Evolutionary conservation across 2,329 filamentous ascomycete genomes (phyloP).

Genomic region (Talaromyces sp.): DNA sequence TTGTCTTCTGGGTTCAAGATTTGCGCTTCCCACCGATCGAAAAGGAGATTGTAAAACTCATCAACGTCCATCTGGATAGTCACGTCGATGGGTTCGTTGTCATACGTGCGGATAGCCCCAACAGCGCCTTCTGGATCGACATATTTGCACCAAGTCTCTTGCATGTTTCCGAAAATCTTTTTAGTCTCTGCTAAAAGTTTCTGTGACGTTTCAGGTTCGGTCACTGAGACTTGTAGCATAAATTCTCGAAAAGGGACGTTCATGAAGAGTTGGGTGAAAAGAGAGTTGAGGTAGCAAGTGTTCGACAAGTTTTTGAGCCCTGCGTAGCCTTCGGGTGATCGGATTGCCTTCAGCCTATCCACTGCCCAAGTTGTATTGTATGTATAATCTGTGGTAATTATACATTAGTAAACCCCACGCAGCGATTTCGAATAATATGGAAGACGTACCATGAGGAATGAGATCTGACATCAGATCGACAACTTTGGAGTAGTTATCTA

Average conservation of each 20-base stretch:
- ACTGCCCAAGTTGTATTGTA: slow-evolving; percentile 58
- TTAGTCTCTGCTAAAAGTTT: slow-evolving; percentile 71
- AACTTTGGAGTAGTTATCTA: slow-evolving; percentile 45
- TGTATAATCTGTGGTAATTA: slow-evolving; percentile 44
- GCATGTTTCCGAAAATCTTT: slow-evolving; percentile 76
- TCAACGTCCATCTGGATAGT: slow-evolving; percentile 96
- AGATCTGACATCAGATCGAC: slow-evolving; percentile 48
- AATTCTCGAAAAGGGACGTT: slow-evolving; percentile 82
- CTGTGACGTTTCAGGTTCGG: slow-evolving; percentile 53
- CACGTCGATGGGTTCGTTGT: slow-evolving; percentile 77
- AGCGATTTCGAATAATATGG: slow-evolving; percentile 3
- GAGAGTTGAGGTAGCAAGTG: slow-evolving; percentile 94
- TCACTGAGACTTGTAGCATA: slow-evolving; percentile 61
- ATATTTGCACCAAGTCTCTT: slow-evolving; percentile 68
- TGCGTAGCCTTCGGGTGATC: slow-evolving; percentile 73
- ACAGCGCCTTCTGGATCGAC: slow-evolving; percentile 70
- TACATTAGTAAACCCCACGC: slow-evolving; percentile 15
- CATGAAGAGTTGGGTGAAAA: slow-evolving; percentile 94
- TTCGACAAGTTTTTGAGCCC: slow-evolving; percentile 89
- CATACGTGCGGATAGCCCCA: slow-evolving; percentile 71
- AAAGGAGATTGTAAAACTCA: slow-evolving; percentile 91
- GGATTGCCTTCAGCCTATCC: slow-evolving; percentile 62
- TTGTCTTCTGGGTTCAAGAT: slow-evolving; percentile 64
- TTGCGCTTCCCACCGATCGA: slow-evolving; percentile 84
- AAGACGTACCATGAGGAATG: slow-evolving; percentile 42